phyloP scores from a whole-genome alignment of 352 stramenopile species.

The Phytophthora idaei region DNA sequence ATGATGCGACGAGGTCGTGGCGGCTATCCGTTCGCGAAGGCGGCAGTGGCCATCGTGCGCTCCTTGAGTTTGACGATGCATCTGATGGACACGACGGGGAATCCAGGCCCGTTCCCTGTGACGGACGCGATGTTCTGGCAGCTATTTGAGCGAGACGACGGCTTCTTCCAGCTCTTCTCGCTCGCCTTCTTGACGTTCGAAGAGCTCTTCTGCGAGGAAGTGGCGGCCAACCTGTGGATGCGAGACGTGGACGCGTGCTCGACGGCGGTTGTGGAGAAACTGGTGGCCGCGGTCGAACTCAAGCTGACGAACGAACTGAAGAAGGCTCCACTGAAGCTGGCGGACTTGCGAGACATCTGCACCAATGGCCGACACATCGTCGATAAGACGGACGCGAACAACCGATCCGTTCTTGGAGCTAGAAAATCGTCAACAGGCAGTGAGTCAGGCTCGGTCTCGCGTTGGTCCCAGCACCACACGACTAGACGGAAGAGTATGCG shows the following conservation, averaged over 20 bases:
- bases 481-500: conserved; percentile 30
- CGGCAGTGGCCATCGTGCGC: conserved; percentile 53
- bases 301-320: conserved; percentile 46
- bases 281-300: conserved; percentile 50
- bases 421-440: conserved; percentile 5
- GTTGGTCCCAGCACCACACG: conserved; percentile 31
- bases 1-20: conserved; percentile 69
- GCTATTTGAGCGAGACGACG: conserved; percentile 51
- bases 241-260: conserved; percentile 39
- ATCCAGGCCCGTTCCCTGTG: conserved; percentile 54
- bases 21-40: conserved; percentile 72
- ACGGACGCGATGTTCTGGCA: conserved; percentile 68
- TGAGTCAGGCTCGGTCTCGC: conserved; percentile 19
- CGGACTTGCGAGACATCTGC: conserved; percentile 50
- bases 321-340: conserved; percentile 49
- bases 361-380: conserved; percentile 49
- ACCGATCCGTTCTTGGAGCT: not conserved
- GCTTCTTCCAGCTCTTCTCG: conserved; percentile 66
- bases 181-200: conserved; percentile 71
- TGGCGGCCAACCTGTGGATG: conserved; percentile 42
- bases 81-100: conserved; percentile 49
- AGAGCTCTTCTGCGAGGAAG: conserved; percentile 67
- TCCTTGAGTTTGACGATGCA: conserved; percentile 54
- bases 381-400: conserved; percentile 10
- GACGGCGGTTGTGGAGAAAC: conserved; percentile 43